These are phyloP conservation scores for Geum urbanum DNA, from an alignment of 306 rosid genomes.

Conservation along the genomic window DNA sequence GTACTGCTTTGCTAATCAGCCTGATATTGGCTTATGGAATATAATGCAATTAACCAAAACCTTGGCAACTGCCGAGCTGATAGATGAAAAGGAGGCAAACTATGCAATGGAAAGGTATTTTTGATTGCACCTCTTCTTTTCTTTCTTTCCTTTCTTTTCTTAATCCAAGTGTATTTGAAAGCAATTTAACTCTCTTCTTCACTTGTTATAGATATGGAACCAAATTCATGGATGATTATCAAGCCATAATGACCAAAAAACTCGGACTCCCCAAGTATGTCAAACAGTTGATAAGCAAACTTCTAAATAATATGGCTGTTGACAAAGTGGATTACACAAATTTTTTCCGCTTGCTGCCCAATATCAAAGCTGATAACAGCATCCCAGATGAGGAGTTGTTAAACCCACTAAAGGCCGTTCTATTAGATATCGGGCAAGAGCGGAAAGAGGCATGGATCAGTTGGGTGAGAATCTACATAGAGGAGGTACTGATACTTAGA, in stretches of 20 bases:
- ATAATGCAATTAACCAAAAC: slow-evolving; percentile 72
- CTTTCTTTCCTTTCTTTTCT: slow-evolving; percentile 1
- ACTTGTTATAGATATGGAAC: slow-evolving; percentile 68
- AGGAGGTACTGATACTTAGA: slow-evolving; percentile 51
- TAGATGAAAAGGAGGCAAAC: slow-evolving; percentile 84
- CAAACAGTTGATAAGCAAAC: slow-evolving; percentile 81
- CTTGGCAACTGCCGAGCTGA: slow-evolving; percentile 63
- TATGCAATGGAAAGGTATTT: slow-evolving; percentile 95
- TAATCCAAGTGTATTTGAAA: neutral
- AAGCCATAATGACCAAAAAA: slow-evolving; percentile 87
- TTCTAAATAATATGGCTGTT: slow-evolving; percentile 88
- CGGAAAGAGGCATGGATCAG: slow-evolving; percentile 89
- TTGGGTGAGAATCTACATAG: slow-evolving; percentile 76
- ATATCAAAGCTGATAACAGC: slow-evolving; percentile 74
- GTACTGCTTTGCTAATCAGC: slow-evolving; percentile 98
- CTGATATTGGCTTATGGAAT: slow-evolving; percentile 96
- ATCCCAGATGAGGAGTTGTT: slow-evolving; percentile 74
- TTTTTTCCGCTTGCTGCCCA: slow-evolving; percentile 79
- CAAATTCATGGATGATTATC: slow-evolving; percentile 95
- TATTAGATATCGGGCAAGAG: slow-evolving; percentile 94
- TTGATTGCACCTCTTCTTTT: slow-evolving; percentile 10
- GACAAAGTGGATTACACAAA: slow-evolving; percentile 98
- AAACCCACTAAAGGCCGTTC: slow-evolving; percentile 79
- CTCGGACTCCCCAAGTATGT: slow-evolving; percentile 92
- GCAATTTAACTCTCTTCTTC: slow-evolving; percentile 20